Evolutionary conservation across 257 asterid genomes (phyloP).

Genomic region (Solanum verrucosum): DNA sequence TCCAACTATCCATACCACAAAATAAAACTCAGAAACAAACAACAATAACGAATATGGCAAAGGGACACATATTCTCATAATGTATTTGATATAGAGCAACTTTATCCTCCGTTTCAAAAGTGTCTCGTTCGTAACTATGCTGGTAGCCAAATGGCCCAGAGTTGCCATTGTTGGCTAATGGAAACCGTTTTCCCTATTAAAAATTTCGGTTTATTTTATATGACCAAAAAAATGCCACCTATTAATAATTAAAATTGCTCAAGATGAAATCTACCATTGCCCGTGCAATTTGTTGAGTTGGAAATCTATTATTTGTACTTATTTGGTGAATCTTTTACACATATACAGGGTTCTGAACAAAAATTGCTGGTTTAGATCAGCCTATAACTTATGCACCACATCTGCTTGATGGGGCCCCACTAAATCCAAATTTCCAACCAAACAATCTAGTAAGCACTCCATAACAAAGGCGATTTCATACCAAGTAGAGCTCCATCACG

Average conservation of each 20-base stretch:
- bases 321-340: neutral
- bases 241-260: too few relatives aligned
- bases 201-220: too few relatives aligned
- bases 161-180: too few relatives aligned
- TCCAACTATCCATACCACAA: conserved; percentile 52
- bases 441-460: neutral
- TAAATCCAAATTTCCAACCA: neutral
- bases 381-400: neutral
- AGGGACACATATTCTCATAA: too few relatives aligned
- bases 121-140: too few relatives aligned
- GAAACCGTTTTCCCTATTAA: too few relatives aligned
- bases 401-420: neutral
- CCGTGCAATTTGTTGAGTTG: neutral
- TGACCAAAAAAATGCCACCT: too few relatives aligned
- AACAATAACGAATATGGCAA: neutral
- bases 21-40: conserved; percentile 2
- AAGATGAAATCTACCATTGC: neutral
- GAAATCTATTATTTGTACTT: neutral
- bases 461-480: neutral
- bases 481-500: neutral
- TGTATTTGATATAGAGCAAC: too few relatives aligned
- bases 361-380: neutral
- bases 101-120: too few relatives aligned
- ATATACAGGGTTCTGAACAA: neutral
- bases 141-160: too few relatives aligned